A percentile compares a stretch with the other conserved stretches of the same genome.
phyloP scores from a whole-genome alignment of 2,329 filamentous ascomycete genomes.

The Fusarium ambrosium region DNA sequence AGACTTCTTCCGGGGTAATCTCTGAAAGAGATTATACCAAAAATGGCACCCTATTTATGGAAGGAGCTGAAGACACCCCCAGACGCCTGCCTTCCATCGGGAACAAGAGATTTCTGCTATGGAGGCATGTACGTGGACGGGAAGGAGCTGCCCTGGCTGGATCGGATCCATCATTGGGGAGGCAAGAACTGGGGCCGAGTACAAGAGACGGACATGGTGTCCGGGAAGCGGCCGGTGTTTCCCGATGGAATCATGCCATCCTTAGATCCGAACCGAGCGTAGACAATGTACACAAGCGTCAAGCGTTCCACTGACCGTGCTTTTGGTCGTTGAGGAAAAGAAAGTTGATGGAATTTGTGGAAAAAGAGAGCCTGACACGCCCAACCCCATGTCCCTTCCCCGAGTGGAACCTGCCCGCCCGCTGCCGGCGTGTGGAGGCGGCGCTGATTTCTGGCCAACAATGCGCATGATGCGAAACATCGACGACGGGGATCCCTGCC shows the following conservation, averaged over 20 bases:
- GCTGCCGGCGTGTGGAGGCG: constrained; percentile 5
- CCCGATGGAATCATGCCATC: constrained; percentile 48
- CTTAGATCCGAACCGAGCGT: constrained; percentile 36
- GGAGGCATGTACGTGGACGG: constrained; percentile 22
- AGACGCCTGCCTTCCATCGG: constrained; percentile 8
- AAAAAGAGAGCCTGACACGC: background rate
- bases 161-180: background rate
- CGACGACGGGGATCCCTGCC: constrained; percentile 33
- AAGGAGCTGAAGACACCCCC: constrained; percentile 14
- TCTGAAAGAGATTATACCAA: constrained; percentile 28
- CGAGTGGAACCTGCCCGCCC: background rate
- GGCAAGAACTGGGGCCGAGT: constrained; percentile 19
- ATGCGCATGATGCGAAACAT: constrained; percentile 37
- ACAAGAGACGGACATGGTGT: constrained; percentile 18
- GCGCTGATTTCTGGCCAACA: constrained; percentile 15
- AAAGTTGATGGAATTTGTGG: constrained; percentile 28
- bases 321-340: constrained; percentile 9
- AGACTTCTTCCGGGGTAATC: constrained; percentile 34
- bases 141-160: background rate
- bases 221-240: constrained; percentile 40
- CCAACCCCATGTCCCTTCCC: background rate
- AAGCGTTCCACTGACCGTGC: constrained; percentile 10
- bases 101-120: constrained; percentile 14
- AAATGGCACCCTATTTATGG: constrained; percentile 26
- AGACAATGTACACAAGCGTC: constrained; percentile 9